Base-by-base conservation (phyloP, 805 yeast genomes). In the Clavispora carvajalis region DNA sequence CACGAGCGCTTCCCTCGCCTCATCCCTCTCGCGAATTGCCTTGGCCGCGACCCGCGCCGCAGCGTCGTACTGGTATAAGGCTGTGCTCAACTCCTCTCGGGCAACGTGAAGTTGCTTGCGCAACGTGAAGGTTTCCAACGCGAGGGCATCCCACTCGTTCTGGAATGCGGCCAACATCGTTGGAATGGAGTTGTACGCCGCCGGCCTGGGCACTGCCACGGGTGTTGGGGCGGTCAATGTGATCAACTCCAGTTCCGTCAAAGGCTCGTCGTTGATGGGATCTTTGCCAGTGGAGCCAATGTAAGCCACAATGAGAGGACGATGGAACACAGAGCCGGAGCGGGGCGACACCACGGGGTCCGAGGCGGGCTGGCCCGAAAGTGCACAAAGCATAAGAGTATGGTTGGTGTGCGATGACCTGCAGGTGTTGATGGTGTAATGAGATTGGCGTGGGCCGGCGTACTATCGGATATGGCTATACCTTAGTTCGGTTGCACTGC, bases 111-210 rank as follows among this genome's bases (percentile, higher is more conserved):
- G 67, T 50, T 84, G 88, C 56, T 85, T 84, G 45, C 93, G 72
- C 46, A 90, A 65, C 29, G 80, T 75, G 54, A 87, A 88, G 16
- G 84, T 71, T 54, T 91, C 97, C 38, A 90, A 65, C 22, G 91
- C 85, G 33, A 86, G 58, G 0, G 96, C 77, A 55, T 90, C 97
- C 89, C 95, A 90, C 60, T 89, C 96, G 44, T 82, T 79, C 57
- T 90, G 96, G 46, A 90, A 77, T 2, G 84, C 67, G 2, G 86
- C 70, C 37, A 90, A 66, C 51, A 90, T 61, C 4, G 85, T 70
- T 0, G 98, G 98, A 22, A 90, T 85, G 0, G 95, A 84, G 17
- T 80, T 75, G 43, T 68, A 54, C 0, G 73, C 65, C 1, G 84
- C 69, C 8, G 70, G 77, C 48, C 58, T 60, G 4, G 72, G 69